Base-by-base conservation (phyloP, 306 rosid species). In the Cicer yamashitae region DNA sequence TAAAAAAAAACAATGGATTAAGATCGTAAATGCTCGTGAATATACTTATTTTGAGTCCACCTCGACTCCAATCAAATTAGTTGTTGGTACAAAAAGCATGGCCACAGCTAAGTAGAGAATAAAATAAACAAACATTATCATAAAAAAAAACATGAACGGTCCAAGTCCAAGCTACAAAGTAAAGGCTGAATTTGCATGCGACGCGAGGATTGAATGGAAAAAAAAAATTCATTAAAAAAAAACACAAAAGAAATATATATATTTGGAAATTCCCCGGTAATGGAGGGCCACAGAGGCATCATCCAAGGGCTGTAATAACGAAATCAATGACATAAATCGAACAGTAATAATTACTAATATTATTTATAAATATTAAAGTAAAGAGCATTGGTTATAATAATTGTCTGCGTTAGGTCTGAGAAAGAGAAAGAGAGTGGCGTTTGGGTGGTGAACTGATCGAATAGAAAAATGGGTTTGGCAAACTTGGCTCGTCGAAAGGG, bases 401-500 rank as follows among this genome's bases (percentile, higher is more conserved):
- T 6, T 1, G 8, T 30, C 7, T 2, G 56, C 60, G 64, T 46
- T 58, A 60, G 79, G 81, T 83, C 4, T 8, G 50, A 58, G 70
- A 73, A 34, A 59, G 57, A 30, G 34, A 30, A 22, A 22, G 30
- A 50, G 58, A 30, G 48, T 43, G 25, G 51, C 39, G 63, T 70
- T 51, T 58, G 0, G 68, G 50, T 2, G 45, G 10, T 38, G 53
- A 6, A 60, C 5, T 10, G 57, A 61, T 25, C 41, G 9, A 67
- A 56, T 5, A 5, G 5, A 18, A 62, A 8, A 18, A 93, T 92
- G 98, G 92, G 90, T 20, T 82, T 89, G 98, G 89, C 96, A 15
- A 84, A 79, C 82, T 84, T 96, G 50, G 99, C 97, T 10, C 77
- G 99, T 79, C 89, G 98, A 45, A 96, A 89, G 91, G 93, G 79